Evolutionary conservation across 2,329 filamentous ascomycete genomes (phyloP), one percentile per base, ranked within the genome.

Genomic region (Arthrobotrys iridis): DNA sequence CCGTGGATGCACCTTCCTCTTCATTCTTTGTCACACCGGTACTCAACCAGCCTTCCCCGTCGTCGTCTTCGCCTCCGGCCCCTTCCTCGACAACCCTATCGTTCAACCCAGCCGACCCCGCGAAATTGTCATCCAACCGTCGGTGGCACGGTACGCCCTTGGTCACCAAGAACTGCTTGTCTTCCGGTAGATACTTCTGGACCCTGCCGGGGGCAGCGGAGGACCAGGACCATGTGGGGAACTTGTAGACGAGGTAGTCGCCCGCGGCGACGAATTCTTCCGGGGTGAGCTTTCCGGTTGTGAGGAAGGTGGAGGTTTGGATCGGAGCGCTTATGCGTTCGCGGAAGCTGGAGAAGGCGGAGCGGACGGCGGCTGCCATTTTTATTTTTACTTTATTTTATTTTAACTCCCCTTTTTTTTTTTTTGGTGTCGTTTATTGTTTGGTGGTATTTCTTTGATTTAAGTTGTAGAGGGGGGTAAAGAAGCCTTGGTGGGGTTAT

Each of bases 161-260:
- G 8, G 95, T 97, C 43, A 98, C 91, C 37, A 99, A 87, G 81
- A 93, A 99, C 86, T 99, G 95, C 84, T 98, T 99, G 59, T 91
- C 92, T 0, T 89, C 84, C 0, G 95, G 95, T 2, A 99, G 88
- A 81, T 96, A 92, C 78, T 86, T 85, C 65, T 92, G 91, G 77
- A 93, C 90, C 82, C 93, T 92, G 76, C 88, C 87, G 0, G 90
- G 88, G n/a, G 89, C 88, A 65, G 94, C 91, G 78, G 94, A 93
- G 78, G 91, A 89, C 95, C 95, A 99, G 57, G 92, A 91, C 95
- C 95, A 99, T 71, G 94, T 96, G 6, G 94, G 95, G 84, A 99
- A 99, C 85, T 97, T 98, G 89, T 96, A 97, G 81, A 97, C 93
- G 37, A 99, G 89, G 82, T 98, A 99, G 85, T 99, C 95, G 79